phyloP scores from a whole-genome alignment of 1,139 yeast genomes.

The Blastobotrys illinoisensis region DNA sequence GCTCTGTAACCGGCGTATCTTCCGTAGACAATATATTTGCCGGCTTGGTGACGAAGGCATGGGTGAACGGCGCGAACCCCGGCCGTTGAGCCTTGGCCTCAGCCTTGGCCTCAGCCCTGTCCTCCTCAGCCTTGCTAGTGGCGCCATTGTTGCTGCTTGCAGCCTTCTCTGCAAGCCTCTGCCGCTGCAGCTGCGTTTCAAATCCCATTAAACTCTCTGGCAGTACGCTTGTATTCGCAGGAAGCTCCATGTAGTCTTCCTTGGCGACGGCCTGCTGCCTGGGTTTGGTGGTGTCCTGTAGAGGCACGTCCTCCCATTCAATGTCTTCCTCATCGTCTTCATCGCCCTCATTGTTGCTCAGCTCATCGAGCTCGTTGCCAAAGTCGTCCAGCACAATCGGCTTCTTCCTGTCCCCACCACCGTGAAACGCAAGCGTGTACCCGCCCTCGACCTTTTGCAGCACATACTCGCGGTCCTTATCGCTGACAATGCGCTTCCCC shows the following conservation, averaged over 20 bases:
- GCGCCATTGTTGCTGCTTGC: constrained; percentile 8
- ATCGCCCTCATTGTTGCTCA: constrained; percentile 25
- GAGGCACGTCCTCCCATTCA: constrained; percentile 60
- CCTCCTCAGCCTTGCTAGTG: neutral
- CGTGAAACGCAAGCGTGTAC: constrained; percentile 70
- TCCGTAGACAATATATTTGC: too few species aligned
- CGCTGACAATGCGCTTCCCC: constrained; percentile 74
- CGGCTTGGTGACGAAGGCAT: neutral
- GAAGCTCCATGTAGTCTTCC: neutral
- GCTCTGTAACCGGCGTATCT: too few species aligned
- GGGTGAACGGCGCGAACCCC: neutral
- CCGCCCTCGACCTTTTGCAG: constrained; percentile 77
- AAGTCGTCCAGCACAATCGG: constrained; percentile 15
- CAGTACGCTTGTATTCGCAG: neutral
- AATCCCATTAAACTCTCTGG: constrained; percentile 20
- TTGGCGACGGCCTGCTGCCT: neutral
- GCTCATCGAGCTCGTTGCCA: constrained; percentile 17
- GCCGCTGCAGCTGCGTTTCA: constrained; percentile 25
- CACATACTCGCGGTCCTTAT: constrained; percentile 69
- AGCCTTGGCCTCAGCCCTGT: neutral
- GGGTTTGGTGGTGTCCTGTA: constrained; percentile 12
- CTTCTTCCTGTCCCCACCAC: constrained; percentile 29
- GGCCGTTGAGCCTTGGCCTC: neutral
- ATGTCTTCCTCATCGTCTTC: constrained; percentile 44
- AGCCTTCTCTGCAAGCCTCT: constrained; percentile 20